A percentile compares a stretch with the other conserved stretches of the same genome.
phyloP scores from a whole-genome alignment of 164 flowering plant genomes.

The Berberis thunbergii region DNA sequence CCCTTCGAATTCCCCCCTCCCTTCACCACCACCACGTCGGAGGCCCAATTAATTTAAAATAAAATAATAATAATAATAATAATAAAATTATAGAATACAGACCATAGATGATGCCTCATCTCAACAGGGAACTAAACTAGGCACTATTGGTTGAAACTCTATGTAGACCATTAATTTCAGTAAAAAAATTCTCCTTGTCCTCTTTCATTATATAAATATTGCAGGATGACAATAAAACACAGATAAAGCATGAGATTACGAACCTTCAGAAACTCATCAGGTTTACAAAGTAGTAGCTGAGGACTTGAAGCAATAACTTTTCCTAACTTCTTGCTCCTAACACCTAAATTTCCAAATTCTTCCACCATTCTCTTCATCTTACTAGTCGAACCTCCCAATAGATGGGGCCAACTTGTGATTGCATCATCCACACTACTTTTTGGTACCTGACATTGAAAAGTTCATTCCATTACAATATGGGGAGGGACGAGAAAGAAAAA shows the following conservation, averaged over 20 bases:
- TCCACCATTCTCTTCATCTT: slow-evolving; percentile 60
- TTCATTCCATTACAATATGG: not conserved
- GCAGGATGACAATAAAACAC: not conserved
- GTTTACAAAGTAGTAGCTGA: slow-evolving; percentile 63
- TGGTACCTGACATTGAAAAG: slow-evolving; percentile 41
- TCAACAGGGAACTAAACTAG: too few relatives aligned
- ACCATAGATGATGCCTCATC: too few relatives aligned
- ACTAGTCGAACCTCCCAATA: slow-evolving; percentile 71
- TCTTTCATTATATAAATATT: not conserved
- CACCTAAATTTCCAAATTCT: slow-evolving; percentile 39
- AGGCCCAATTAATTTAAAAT: too few relatives aligned
- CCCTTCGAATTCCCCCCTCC: too few relatives aligned
- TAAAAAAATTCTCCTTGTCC: too few relatives aligned
- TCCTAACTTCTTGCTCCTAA: slow-evolving; percentile 50
- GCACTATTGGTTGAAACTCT: too few relatives aligned
- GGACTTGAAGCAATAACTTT: slow-evolving; percentile 67
- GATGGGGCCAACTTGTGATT: slow-evolving; percentile 64
- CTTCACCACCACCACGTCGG: too few relatives aligned
- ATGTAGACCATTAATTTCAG: too few relatives aligned
- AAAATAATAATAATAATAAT: too few relatives aligned
- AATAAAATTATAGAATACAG: too few relatives aligned
- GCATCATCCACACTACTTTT: slow-evolving; percentile 36
- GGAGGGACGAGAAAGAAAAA: not conserved
- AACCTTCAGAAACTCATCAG: slow-evolving; percentile 66
- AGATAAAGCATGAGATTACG: slow-evolving; percentile 6